Evolutionary conservation across 306 rosid species (phyloP).

Genomic region (Spatholobus suberectus): DNA sequence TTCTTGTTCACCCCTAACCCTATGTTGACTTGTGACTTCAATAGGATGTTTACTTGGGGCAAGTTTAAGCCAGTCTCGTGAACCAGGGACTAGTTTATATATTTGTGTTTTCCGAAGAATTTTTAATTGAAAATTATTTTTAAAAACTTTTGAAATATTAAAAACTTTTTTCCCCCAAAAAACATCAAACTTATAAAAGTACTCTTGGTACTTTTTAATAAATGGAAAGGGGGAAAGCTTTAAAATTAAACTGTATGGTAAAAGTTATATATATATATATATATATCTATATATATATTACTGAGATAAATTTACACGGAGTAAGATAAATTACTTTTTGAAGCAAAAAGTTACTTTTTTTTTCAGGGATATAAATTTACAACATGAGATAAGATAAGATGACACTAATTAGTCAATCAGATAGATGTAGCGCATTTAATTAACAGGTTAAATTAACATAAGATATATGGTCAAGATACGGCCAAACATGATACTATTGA

Average conservation of each 20-base stretch:
- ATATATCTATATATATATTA: not conserved
- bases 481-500: not conserved
- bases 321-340: not conserved
- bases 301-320: not conserved
- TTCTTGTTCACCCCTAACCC: not conserved
- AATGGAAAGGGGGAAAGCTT: not conserved
- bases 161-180: not conserved
- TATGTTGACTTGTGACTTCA: not conserved
- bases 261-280: no score
- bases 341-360: not conserved
- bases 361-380: not conserved
- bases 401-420: not conserved
- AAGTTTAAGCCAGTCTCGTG: not conserved
- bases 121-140: not conserved
- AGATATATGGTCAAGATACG: slow-evolving; percentile 15
- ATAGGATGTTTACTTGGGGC: not conserved
- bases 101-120: not conserved
- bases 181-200: not conserved
- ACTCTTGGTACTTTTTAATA: not conserved
- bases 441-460: not conserved
- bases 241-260: no score
- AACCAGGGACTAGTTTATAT: not conserved
- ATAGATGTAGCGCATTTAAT: not conserved
- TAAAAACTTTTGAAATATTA: no score
- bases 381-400: not conserved